Evolutionary conservation across 2,329 filamentous ascomycete genomes (phyloP).

Genomic region (Endoconidiophora polonica): DNA sequence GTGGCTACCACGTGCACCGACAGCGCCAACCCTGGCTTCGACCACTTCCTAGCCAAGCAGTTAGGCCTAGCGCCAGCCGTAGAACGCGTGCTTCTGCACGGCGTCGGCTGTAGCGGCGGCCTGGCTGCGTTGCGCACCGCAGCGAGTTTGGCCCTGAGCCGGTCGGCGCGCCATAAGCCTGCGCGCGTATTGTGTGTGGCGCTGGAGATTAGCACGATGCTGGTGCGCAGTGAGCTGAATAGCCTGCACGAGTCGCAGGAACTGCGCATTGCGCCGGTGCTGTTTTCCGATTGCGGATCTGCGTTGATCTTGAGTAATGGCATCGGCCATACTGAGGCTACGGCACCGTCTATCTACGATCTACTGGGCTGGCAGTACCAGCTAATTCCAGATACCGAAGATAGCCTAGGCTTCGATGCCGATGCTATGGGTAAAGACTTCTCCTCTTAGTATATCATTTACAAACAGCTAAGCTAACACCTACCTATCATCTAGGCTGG

Average conservation of each 20-base stretch:
- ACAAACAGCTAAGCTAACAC: conserved; percentile 14
- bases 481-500: conserved; percentile 30
- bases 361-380: conserved; percentile 49
- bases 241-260: conserved; percentile 41
- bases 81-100: conserved; percentile 49
- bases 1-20: conserved; percentile 54
- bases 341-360: conserved; percentile 33
- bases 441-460: no score
- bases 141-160: conserved; percentile 48
- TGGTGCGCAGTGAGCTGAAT: conserved; percentile 49
- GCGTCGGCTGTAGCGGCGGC: conserved; percentile 49
- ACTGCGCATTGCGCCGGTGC: conserved; percentile 44
- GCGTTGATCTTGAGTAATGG: conserved; percentile 48
- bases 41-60: conserved; percentile 44
- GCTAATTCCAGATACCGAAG: conserved; percentile 42
- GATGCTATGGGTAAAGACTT: conserved; percentile 36
- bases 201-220: conserved; percentile 42
- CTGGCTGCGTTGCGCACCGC: conserved; percentile 45
- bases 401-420: conserved; percentile 48
- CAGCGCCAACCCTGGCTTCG: conserved; percentile 52
- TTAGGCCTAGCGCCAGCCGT: conserved; percentile 40
- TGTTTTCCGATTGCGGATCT: conserved; percentile 58
- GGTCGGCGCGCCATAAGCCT: conserved; percentile 38
- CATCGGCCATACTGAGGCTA: conserved; percentile 28
- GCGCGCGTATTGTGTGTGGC: conserved; percentile 50